Conservation (phyloP, 1,284 basidiomycete genomes). For the Apiotrichum sp. region DNA sequence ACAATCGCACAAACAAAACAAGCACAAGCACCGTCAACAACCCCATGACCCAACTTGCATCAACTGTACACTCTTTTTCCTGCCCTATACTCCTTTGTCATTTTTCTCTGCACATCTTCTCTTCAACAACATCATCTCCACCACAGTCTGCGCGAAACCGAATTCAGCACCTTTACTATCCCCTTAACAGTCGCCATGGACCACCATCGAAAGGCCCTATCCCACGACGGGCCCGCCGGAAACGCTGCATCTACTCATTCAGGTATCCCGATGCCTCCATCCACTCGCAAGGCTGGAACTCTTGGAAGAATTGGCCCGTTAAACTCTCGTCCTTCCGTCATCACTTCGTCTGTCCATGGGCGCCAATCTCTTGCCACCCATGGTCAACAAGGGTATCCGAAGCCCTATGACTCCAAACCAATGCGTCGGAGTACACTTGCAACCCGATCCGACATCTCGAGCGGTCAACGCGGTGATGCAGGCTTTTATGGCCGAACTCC, state of each 20-base stretch:
- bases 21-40: too few relatives aligned
- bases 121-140: too few relatives aligned
- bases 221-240: slow-evolving; percentile 56
- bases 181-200: slow-evolving; percentile 47
- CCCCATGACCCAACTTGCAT: too few relatives aligned
- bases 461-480: slow-evolving; percentile 52
- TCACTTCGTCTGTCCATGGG: background rate
- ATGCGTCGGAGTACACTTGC: slow-evolving; percentile 1
- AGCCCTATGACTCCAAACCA: background rate
- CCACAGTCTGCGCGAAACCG: background rate
- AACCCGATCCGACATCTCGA: background rate
- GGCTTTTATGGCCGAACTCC: slow-evolving; percentile 63
- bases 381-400: too few relatives aligned
- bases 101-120: too few relatives aligned
- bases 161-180: background rate
- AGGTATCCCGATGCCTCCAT: slow-evolving; percentile 50
- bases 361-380: background rate
- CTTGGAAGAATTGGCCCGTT: background rate
- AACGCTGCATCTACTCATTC: slow-evolving; percentile 48
- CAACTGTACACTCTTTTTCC: too few relatives aligned
- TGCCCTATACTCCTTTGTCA: too few relatives aligned
- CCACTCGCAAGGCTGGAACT: slow-evolving; percentile 44
- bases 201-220: slow-evolving; percentile 53
- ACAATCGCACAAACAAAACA: too few relatives aligned
- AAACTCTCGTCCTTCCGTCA: slow-evolving; percentile 56